Base-by-base conservation (phyloP, 1,284 basidiomycete genomes). In the Papiliotrema fonsecae region DNA sequence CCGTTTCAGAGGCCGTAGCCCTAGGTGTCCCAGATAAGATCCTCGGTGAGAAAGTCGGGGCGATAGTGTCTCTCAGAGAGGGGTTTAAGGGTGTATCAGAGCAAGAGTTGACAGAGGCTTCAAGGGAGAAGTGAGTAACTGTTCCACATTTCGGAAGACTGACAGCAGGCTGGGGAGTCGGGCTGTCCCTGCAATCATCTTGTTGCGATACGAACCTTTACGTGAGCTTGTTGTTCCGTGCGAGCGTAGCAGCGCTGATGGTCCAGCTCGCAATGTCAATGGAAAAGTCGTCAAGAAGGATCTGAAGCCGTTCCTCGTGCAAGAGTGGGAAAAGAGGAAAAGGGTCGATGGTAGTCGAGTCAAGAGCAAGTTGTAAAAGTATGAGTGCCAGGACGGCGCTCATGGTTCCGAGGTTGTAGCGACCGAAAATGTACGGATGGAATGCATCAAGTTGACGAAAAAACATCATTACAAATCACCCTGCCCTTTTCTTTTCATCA, bases 21-120 rank as follows among this genome's bases (percentile, higher is more conserved):
- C 54, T 71, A 2, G 56, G 66, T 0, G 55, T 71, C 1, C 69
- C 69, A 0, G 58, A 67, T 39, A 18, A 49, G 6, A 45, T 60
- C 6, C 54, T 71, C 2, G 69, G 69, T 24, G 69, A 71, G 52
- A 53, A 59, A 6, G 67, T 71, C 24, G 67, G 63, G 0, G 60
- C 58, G 0, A 55, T 62, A 10, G 62, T 71, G 1, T 52, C 55
- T 11, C 59, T 70, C 1, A 50, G 59, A 11, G 7, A 48, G 34
- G 25, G 54, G 18, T 24, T 45, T 50, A 4, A 25, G 18, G 16
- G 26, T n/a, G 53, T 45, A 27, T 45, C 41, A 4, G 59, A 64
- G 34, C 28, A 22, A 16, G 53, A 53, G 18, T 38, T 66, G 4
- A 22, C 58, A 34, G 47, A 45, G 14, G 38, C 26, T 9, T 53